Base-by-base conservation (phyloP, 73 alveolate genomes). In the Effrenium voratum region DNA sequence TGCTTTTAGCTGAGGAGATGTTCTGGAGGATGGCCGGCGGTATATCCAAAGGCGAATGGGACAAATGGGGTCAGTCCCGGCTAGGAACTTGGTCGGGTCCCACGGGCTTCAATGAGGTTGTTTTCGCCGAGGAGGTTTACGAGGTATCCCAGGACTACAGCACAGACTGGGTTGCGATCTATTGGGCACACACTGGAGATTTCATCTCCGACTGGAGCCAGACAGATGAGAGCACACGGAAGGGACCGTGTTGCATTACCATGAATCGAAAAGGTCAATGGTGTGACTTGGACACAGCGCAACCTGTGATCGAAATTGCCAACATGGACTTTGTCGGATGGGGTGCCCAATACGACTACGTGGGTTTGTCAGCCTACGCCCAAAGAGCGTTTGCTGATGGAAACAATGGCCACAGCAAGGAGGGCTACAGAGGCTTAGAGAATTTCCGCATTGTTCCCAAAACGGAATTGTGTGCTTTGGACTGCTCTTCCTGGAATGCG, bases 301-400 rank as follows among this genome's bases (percentile, higher is more conserved):
- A 22, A 43, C 55, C 59, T 41, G 86, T 75, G 60, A 75, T 75
- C 41, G 86, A 75, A 41, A 75, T 75, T 75, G 86, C 86, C 86
- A 75, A 75, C 86, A 10, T 75, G 86, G 86, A 75, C 86, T 75
- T 40, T 75, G 86, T 75, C 10, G 86, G 86, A 75, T 75, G 55
- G 55, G 55, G 60, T 43, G 86, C 86, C 38, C 86, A 75, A 43
- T 75, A 75, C 86, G 59, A 75, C 59, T 75, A 38, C 38, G 59
- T 59, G 60, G 86, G 86, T 2, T 41, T 75, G 60, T 75, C 86
- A 41, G 86, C 55, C 28, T 75, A 75, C 38, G 59, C 86, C 59
- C 5, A 3, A 3, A 38, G 55, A 43, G 86, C 86, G 22, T 52
- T 52, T 52, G n/a, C n/a, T n/a, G n/a, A n/a, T n/a, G n/a, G n/a